Percentiles rank a stretch among this genome's conserved stretches.
Evolutionary conservation across 2,329 filamentous ascomycete genomes (phyloP).

Genomic region (Claviceps humidiphila): DNA sequence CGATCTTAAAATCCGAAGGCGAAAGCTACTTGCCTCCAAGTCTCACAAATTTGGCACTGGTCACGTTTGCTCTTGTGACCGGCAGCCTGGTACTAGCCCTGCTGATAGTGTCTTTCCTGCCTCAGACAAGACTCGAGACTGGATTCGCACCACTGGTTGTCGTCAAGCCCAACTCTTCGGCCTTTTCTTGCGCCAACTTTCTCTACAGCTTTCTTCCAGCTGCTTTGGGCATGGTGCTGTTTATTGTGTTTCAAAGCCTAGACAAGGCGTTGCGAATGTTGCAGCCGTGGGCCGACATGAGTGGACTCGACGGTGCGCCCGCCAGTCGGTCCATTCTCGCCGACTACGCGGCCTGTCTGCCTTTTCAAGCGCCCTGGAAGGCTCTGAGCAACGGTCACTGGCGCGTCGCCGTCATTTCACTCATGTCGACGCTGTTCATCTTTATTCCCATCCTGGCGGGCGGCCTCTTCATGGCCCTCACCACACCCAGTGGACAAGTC

Average conservation of each 20-base stretch:
- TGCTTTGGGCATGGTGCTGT: conserved; percentile 51
- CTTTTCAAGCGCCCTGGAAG: conserved; percentile 43
- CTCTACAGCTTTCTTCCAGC: conserved; percentile 68
- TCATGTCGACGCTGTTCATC: conserved; percentile 45
- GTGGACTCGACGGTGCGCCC: conserved; percentile 40
- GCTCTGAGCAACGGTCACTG: conserved; percentile 50
- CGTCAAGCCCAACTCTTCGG: conserved; percentile 43
- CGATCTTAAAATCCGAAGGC: conserved; percentile 12
- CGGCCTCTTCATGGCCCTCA: conserved; percentile 62
- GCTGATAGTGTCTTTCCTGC: conserved; percentile 66
- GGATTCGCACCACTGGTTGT: conserved; percentile 62
- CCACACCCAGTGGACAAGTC: conserved; percentile 35
- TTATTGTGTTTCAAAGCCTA: conserved; percentile 52
- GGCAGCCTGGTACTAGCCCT: conserved; percentile 54
- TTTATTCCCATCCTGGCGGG: conserved; percentile 55
- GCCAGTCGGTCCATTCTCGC: conserved; percentile 53
- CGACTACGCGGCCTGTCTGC: conserved; percentile 56
- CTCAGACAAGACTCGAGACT: conserved; percentile 45
- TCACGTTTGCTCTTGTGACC: conserved; percentile 49
- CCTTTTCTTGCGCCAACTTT: conserved; percentile 81
- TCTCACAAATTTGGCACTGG: conserved; percentile 51
- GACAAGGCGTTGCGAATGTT: conserved; percentile 54
- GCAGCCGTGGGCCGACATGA: conserved; percentile 55
- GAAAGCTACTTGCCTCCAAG: conserved; percentile 67
- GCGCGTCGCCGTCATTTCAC: conserved; percentile 48